Base-by-base conservation (phyloP, 2,329 filamentous ascomycete species). In the Mariannaea sp. region DNA sequence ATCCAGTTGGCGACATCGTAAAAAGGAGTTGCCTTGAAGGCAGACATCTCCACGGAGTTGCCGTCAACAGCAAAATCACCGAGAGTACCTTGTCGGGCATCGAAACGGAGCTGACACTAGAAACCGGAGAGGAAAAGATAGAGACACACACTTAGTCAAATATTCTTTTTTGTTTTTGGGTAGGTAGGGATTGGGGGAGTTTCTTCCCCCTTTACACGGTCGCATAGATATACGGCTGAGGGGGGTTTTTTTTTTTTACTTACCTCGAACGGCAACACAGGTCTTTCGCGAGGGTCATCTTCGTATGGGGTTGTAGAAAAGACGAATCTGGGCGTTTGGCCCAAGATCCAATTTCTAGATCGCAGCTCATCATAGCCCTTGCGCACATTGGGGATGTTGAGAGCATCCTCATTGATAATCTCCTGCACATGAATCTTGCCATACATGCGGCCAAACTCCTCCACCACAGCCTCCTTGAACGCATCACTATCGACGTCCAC, bases 261-360 rank as follows among this genome's bases (percentile, higher is more conserved):
- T 58, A 87, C 71, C 17, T 75, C 70, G 10, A 73, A 67, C 1
- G 82, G 80, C 10, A 82, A 55, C 0, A 69, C 62, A 1, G 83
- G 82, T 32, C 84, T 75, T 54, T 79, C 72, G 50, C 85, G 74
- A 50, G 82, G 75, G 71, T 88, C 78, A 35, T 84, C 76, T 58
- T 84, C 76, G 57, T 79, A 80, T 30, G 86, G 73, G 69, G 81
- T 75, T 3, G 81, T 85, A 3, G 83, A 84, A 61, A 93, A 85
- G 7, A 81, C 84, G 70, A 96, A 97, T 49, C 87, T 86, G 1
- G 92, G 92, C 2, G 92, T 96, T 73, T 96, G 92, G 2, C 83
- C 83, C 71, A 88, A 96, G 53, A 88, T 87, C 91, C 92, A 97
- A 9, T 85, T 82, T 3, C 75, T 71, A 0, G 85, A 86, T 80